Evolutionary conservation across 2,329 filamentous ascomycete species (phyloP), one percentile per base, ranked within the genome.

Genomic region (Phialophora verrucosa): DNA sequence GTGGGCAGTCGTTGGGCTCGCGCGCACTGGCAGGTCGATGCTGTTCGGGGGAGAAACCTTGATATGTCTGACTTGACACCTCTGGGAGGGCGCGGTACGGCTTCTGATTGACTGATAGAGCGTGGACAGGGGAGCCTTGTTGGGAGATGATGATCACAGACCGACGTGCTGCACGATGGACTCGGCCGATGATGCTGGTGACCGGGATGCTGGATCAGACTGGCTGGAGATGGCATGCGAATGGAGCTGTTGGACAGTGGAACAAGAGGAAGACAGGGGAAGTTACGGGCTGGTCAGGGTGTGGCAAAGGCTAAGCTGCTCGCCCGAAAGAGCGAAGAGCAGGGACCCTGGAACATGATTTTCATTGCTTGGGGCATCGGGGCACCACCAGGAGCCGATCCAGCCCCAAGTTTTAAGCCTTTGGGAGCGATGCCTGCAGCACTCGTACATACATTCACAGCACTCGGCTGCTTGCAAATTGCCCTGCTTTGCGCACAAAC

Each of bases 141-240:
- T 35, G 17, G 47, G 47, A 10, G 27, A 55, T 35, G 59, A 61
- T 61, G 47, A 61, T 61, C 59, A 61, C 47, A 31, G 44, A 60
- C 50, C 44, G 58, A 60, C 49, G 44, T 29, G 12, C 44, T 32
- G 56, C 56, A 44, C 56, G 56, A 59, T 59, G 57, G 57, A 32
- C 57, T 59, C 57, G 57, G 57, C 57, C 57, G 42, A 50, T 47
- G 57, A 59, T 59, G 57, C 42, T 59, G 42, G 42, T 14, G 57
- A 50, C 38, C 31, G 27, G 57, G 57, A 29, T 58, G 32, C 23
- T 57, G 35, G 35, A 47, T 44, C 38, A 47, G 42, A 59, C n/a
- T 12, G 27, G 42, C 29, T 27, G 42, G 42, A 59, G 57, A n/a
- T 59, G 57, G 42, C 38, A 32, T 49, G 57, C 47, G 32, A 38